Percentiles rank a stretch among this genome's conserved stretches.
phyloP scores from a whole-genome alignment of 306 rosid genomes.

The Senna tora region DNA sequence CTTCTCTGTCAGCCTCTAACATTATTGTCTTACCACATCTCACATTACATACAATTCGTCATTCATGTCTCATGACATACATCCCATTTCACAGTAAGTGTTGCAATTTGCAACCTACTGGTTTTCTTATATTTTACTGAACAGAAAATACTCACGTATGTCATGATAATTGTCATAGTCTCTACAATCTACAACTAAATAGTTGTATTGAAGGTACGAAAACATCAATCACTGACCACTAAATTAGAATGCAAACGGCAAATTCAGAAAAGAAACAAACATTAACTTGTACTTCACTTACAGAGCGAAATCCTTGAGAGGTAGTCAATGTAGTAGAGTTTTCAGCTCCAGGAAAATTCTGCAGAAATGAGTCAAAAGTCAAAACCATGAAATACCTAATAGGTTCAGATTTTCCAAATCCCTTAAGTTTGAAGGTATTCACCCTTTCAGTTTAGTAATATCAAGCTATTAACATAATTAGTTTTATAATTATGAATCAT shows the following conservation, averaged over 20 bases:
- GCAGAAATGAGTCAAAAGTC: conserved; percentile 46
- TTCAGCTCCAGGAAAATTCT: conserved; percentile 77
- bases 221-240: conserved; percentile 17
- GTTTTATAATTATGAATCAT: conserved; percentile 9
- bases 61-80: not conserved
- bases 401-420: conserved; percentile 23
- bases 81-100: not conserved
- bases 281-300: conserved; percentile 52
- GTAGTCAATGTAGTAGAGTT: conserved; percentile 59
- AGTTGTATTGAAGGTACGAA: conserved; percentile 17
- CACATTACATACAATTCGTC: not conserved
- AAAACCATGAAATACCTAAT: conserved; percentile 10
- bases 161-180: not conserved
- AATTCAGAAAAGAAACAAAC: conserved; percentile 17
- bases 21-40: not conserved
- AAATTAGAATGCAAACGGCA: conserved; percentile 29
- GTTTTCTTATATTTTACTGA: not conserved
- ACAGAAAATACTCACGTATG: conserved; percentile 21
- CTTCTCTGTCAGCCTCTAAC: too few relatives aligned
- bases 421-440: conserved; percentile 17
- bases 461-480: conserved; percentile 5
- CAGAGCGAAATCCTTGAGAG: conserved; percentile 81
- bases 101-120: not conserved
- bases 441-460: conserved; percentile 16
- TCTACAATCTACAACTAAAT: conserved; percentile 17